Conservation (phyloP, 345 rosid species). For the Hypericum androsaemum region DNA sequence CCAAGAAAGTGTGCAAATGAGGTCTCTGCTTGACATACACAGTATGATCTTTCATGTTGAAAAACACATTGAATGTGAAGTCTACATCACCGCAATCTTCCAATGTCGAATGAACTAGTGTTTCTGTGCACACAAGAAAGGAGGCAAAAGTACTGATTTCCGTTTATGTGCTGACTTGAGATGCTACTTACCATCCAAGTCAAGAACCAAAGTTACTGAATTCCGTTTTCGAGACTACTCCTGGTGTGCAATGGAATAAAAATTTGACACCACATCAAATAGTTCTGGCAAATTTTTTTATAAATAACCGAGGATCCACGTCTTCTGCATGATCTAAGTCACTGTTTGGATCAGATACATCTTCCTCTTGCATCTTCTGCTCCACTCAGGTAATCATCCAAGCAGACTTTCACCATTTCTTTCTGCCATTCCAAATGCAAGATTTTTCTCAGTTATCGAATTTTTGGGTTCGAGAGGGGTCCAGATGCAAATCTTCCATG, state of each 20-base stretch:
- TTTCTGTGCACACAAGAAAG: conserved; percentile 45
- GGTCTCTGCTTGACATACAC: conserved; percentile 91
- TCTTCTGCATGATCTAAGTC: no score
- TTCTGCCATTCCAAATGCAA: no score
- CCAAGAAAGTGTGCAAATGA: conserved; percentile 61
- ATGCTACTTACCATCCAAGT: conserved; percentile 85
- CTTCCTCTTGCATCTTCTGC: conserved; percentile 41
- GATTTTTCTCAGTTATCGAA: no score
- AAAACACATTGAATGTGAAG: conserved; percentile 74
- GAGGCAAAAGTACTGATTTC: no score
- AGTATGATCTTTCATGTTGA: conserved; percentile 78
- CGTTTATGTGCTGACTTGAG: no score
- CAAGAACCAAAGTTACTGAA: conserved; percentile 72
- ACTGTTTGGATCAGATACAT: conserved; percentile 40
- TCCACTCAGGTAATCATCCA: conserved; percentile 53
- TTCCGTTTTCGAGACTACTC: conserved; percentile 45
- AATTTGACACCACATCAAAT: conserved; percentile 56
- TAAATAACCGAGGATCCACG: conserved; percentile 70
- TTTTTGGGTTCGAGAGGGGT: no score
- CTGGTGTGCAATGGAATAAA: conserved; percentile 27
- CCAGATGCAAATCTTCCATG: not conserved
- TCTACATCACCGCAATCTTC: conserved; percentile 67
- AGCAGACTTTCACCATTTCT: not conserved
- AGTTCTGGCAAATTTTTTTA: conserved; percentile 76
- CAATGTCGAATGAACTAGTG: conserved; percentile 82